A percentile compares a stretch with the other conserved stretches of the same genome.
Evolutionary conservation across 139 green algal genomes (phyloP).

Genomic region (Coelastrella sp.): DNA sequence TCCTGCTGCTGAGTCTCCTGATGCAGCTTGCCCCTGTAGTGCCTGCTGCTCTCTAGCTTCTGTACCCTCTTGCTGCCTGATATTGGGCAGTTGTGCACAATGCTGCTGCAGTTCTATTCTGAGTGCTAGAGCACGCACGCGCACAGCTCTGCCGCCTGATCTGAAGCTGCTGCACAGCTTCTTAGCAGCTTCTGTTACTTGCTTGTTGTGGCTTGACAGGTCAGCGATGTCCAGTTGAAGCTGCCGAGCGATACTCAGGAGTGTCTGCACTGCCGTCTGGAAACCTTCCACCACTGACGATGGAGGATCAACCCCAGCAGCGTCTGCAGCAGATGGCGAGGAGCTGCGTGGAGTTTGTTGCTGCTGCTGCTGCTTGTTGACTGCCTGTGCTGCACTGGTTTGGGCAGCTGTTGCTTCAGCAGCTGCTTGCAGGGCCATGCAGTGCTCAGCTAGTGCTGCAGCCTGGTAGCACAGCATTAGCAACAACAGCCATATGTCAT

Average conservation of each 20-base stretch:
- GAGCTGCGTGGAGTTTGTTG: not conserved
- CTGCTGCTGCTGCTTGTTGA: not conserved
- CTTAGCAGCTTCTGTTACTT: slow-evolving; percentile 8
- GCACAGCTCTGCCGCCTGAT: slow-evolving; percentile 22
- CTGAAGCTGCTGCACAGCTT: slow-evolving; percentile 37
- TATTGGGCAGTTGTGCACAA: not conserved
- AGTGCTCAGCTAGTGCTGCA: slow-evolving; percentile 9
- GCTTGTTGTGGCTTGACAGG: slow-evolving; percentile 5
- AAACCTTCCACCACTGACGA: not conserved
- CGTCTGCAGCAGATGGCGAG: not conserved
- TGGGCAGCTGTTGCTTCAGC: not conserved
- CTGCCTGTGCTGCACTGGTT: not conserved
- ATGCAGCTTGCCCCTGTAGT: not conserved
- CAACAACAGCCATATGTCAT: not conserved
- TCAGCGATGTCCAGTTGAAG: not conserved
- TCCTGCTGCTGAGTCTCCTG: not conserved
- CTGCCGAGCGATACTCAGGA: slow-evolving; percentile 9
- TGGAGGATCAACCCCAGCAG: not conserved
- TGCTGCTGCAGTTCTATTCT: slow-evolving; percentile 2
- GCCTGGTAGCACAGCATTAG: slow-evolving; percentile 4
- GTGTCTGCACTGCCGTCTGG: not conserved
- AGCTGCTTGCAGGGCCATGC: slow-evolving; percentile 12
- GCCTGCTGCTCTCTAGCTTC: not conserved
- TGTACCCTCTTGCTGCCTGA: not conserved
- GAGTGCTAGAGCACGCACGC: slow-evolving; percentile 25